These are phyloP conservation scores for Laburnicola sp. DNA, from an alignment of 2,329 filamentous ascomycete genomes.

Conservation along the genomic window DNA sequence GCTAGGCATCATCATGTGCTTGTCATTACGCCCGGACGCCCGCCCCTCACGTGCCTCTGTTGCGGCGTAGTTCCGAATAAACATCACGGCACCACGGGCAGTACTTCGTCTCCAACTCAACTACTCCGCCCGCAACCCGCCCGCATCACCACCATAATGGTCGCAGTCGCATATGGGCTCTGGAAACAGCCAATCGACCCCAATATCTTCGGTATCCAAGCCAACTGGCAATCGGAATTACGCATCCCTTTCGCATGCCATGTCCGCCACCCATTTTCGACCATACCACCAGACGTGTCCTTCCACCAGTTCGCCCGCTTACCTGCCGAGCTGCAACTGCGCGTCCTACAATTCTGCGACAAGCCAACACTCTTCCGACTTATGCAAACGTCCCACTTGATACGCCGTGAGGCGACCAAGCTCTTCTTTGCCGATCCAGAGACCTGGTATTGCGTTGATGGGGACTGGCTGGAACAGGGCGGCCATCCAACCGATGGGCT, in stretches of 20 bases:
- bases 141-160: conserved; percentile 1
- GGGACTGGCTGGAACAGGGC: conserved; percentile 1
- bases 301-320: conserved; percentile 7
- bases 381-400: conserved; percentile 8
- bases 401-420: conserved; percentile 7
- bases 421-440: conserved; percentile 9
- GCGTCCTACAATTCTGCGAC: conserved; percentile 5
- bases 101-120: background rate
- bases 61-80: conserved; percentile 1
- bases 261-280: conserved; percentile 1
- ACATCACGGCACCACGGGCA: no score
- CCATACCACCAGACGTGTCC: background rate
- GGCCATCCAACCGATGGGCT: background rate
- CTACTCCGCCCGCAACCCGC: background rate
- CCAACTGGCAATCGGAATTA: background rate
- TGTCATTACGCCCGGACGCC: no score
- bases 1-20: no score
- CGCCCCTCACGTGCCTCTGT: background rate
- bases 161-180: background rate
- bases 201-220: conserved; percentile 1
- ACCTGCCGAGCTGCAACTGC: conserved; percentile 11
- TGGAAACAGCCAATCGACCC: conserved; percentile 1
- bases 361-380: conserved; percentile 9
- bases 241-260: conserved; percentile 6
- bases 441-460: conserved; percentile 2